phyloP scores from a whole-genome alignment of 495 filamentous ascomycete species.

The Durotheca rogersii region DNA sequence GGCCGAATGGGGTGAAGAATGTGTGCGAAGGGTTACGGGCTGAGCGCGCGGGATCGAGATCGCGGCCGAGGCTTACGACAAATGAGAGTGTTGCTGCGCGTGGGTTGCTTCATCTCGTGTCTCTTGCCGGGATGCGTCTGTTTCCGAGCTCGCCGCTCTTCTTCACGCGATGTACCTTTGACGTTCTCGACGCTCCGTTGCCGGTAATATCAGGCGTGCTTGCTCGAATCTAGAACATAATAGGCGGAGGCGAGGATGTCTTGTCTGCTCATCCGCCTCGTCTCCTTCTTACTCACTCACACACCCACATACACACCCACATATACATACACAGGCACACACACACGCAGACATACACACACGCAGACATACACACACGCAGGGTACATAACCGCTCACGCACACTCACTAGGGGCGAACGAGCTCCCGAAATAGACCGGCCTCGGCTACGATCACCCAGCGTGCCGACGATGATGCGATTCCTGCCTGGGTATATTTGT shows the following conservation, averaged over 20 bases:
- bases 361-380: too few relatives aligned
- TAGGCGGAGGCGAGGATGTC: constrained; percentile 27
- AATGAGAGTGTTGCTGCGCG: constrained; percentile 20
- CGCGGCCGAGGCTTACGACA: constrained; percentile 22
- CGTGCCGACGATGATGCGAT: constrained; percentile 15
- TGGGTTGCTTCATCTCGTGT: constrained; percentile 32
- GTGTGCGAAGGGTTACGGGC: constrained; percentile 27
- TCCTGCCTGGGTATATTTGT: too few relatives aligned
- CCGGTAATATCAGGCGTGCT: constrained; percentile 7
- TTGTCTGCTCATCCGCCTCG: constrained; percentile 15
- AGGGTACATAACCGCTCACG: too few relatives aligned
- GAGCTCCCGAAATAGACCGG: constrained; percentile 13
- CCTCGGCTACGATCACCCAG: constrained; percentile 12
- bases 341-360: too few relatives aligned
- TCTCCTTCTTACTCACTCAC: constrained; percentile 41
- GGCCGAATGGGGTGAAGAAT: neutral
- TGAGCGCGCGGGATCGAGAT: constrained; percentile 34
- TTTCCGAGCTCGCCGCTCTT: constrained; percentile 25
- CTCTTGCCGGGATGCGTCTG: constrained; percentile 25
- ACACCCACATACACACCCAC: too few relatives aligned
- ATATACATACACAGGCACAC: too few relatives aligned
- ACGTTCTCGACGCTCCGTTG: constrained; percentile 17
- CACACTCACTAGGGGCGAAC: neutral
- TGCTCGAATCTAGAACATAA: constrained; percentile 7
- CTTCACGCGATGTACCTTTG: constrained; percentile 31